Percentiles rank a stretch among this genome's conserved stretches.
Evolutionary conservation across 2,329 filamentous ascomycete species (phyloP).

Genomic region (Colletotrichum eleusines): DNA sequence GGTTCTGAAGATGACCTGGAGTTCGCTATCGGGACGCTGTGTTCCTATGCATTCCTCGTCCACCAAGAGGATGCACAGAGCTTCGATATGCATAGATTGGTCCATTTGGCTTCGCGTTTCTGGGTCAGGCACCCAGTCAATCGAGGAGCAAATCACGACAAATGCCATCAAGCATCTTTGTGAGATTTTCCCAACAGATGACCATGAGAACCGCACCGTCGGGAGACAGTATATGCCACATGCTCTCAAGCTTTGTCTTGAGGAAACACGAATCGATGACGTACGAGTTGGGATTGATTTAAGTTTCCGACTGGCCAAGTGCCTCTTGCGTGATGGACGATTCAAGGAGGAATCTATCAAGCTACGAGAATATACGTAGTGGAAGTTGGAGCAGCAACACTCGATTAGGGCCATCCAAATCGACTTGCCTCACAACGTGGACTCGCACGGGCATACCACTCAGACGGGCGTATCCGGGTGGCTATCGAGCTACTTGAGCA

Average conservation of each 20-base stretch:
- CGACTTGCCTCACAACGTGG: conserved; percentile 26
- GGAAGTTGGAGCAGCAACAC: neutral
- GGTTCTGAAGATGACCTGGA: conserved; percentile 33
- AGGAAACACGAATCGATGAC: conserved; percentile 7
- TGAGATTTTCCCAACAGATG: neutral
- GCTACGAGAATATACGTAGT: conserved; percentile 45
- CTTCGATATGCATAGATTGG: conserved; percentile 49
- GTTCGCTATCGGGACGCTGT: conserved; percentile 46
- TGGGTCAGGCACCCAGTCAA: conserved; percentile 44
- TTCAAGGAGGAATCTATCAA: conserved; percentile 44
- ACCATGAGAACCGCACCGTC: conserved; percentile 23
- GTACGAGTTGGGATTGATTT: conserved; percentile 40
- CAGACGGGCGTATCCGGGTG: neutral
- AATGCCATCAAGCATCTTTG: neutral
- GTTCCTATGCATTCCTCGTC: conserved; percentile 46
- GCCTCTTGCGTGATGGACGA: conserved; percentile 42
- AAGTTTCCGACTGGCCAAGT: conserved; percentile 36
- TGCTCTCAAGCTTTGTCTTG: conserved; percentile 39
- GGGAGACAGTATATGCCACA: conserved; percentile 46
- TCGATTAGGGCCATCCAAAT: conserved; percentile 25
- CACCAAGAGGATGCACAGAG: conserved; percentile 38
- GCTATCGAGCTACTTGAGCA: neutral
- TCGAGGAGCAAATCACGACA: neutral
- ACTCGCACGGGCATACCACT: neutral
- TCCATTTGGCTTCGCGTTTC: conserved; percentile 45